These are phyloP conservation scores for Knoxia roxburghii DNA, from an alignment of 257 asterid genomes.

Conservation along the genomic window DNA sequence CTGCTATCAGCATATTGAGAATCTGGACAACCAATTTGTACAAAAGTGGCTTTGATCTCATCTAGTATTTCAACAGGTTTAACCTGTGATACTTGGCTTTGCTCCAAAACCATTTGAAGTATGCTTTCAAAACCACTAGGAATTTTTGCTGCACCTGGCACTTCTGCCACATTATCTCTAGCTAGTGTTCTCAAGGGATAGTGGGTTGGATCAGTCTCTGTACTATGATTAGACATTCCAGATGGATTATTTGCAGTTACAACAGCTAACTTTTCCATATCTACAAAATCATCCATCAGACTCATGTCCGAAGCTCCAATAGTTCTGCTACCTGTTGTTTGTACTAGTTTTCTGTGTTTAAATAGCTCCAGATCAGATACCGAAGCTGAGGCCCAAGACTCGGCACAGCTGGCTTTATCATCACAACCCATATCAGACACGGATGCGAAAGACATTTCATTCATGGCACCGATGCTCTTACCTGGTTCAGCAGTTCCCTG, in stretches of 20 bases:
- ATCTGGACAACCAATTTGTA: conserved; percentile 11
- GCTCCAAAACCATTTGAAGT: conserved; percentile 40
- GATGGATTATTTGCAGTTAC: conserved; percentile 38
- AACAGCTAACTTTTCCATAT: conserved; percentile 80
- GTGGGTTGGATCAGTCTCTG: conserved; percentile 25
- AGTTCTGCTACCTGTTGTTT: conserved; percentile 27
- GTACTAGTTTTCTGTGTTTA: conserved; percentile 35
- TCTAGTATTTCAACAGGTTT: conserved; percentile 41
- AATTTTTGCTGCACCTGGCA: conserved; percentile 18
- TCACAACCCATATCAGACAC: conserved; percentile 61
- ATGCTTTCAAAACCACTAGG: conserved; percentile 30
- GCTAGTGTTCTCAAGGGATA: conserved; percentile 27
- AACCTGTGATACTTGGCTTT: conserved; percentile 29
- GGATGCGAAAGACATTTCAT: conserved; percentile 34
- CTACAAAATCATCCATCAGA: conserved; percentile 87
- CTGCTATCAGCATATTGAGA: conserved; percentile 3
- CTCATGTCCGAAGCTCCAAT: conserved; percentile 56
- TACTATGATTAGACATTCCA: conserved; percentile 31
- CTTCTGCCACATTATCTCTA: conserved; percentile 12
- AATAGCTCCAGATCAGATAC: conserved; percentile 59
- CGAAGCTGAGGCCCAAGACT: conserved; percentile 65
- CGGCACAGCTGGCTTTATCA: conserved; percentile 59
- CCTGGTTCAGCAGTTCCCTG: conserved; percentile 25
- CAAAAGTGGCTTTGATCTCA: conserved; percentile 41
- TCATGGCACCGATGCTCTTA: conserved; percentile 20